Base-by-base conservation (phyloP, 129 eudicot species). In the Glebionis coronaria region DNA sequence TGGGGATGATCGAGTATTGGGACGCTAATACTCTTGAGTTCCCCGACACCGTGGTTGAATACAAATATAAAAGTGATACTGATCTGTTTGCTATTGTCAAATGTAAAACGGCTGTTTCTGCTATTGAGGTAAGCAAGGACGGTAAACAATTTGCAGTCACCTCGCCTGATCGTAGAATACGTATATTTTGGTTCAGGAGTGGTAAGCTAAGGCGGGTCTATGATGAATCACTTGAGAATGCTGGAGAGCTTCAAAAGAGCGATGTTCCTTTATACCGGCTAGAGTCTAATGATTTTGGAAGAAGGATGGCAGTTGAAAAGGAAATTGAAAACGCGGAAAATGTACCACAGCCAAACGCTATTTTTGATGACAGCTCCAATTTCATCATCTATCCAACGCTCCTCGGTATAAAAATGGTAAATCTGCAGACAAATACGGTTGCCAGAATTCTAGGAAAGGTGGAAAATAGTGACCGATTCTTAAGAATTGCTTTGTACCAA, bases 211-310 rank as follows among this genome's bases (percentile, higher is more conserved):
- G n/a, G n/a, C n/a, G n/a, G n/a, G n/a, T n/a, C n/a, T n/a, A n/a
- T n/a, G n/a, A n/a, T n/a, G n/a, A n/a, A 82, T 92, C 98, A 62
- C 91, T 92, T 27, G 96, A 92, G 91, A 91, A 88, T 49, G 98
- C 98, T 42, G 96, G 88, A 86, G 98, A 88, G 80, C 91, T 86
- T n/a, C 98, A 92, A 67, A 88, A 96, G 75, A 92, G 98, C 23
- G 98, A 92, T 76, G 80, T 29, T 38, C 96, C 98, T 62, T 70
- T 92, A 28, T 92, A 92, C 72, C 82, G 96, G 57, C 78, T 92
- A 13, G 98, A 92, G 69, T 85, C 98, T 68, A 92, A 88, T 72
- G 98, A 92, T 79, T 92, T 92, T 84, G 98, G 98, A n/a, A 73
- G 98, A 82, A 83, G 98, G 76, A 85, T 92, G 98, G 98, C 98